A percentile compares a stretch with the other conserved stretches of the same genome.
Evolutionary conservation across 306 rosid genomes (phyloP).

Genomic region (Coriaria nepalensis): DNA sequence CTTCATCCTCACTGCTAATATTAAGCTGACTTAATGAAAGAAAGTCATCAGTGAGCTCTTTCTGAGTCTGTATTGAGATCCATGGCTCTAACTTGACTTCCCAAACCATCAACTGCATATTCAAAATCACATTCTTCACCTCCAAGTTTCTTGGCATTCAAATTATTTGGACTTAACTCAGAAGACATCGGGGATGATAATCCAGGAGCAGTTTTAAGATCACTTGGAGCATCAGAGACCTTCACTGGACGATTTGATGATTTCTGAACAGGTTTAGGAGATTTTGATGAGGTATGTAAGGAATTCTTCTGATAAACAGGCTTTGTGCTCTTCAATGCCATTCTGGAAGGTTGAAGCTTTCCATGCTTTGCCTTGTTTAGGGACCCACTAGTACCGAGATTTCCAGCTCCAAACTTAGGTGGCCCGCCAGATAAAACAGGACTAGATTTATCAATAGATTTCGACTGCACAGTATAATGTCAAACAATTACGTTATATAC

Average conservation of each 20-base stretch:
- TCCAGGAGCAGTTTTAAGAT: constrained; percentile 15
- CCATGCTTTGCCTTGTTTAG: constrained; percentile 36
- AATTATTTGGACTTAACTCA: neutral
- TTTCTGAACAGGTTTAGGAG: constrained; percentile 14
- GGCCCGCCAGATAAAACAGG: constrained; percentile 29
- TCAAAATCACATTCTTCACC: constrained; percentile 20
- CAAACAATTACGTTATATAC: neutral
- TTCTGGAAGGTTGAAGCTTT: constrained; percentile 39
- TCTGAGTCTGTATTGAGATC: constrained; percentile 19
- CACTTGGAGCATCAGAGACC: constrained; percentile 20
- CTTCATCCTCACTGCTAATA: constrained; percentile 21
- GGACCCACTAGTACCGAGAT: constrained; percentile 28
- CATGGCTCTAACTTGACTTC: constrained; percentile 31
- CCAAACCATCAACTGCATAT: constrained; percentile 32
- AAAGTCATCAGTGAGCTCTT: constrained; percentile 15
- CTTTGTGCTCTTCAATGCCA: constrained; percentile 13
- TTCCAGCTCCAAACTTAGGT: constrained; percentile 35
- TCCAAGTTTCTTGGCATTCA: constrained; percentile 10
- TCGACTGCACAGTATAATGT: constrained; percentile 31
- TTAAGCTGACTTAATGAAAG: constrained; percentile 18
- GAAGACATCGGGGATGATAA: constrained; percentile 11
- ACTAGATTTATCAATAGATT: constrained; percentile 39
- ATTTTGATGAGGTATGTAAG: neutral
- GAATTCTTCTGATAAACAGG: constrained; percentile 18
- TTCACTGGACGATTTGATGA: constrained; percentile 25